Conservation (phyloP, 352 stramenopile genomes). For the Pythium brachiatum region DNA sequence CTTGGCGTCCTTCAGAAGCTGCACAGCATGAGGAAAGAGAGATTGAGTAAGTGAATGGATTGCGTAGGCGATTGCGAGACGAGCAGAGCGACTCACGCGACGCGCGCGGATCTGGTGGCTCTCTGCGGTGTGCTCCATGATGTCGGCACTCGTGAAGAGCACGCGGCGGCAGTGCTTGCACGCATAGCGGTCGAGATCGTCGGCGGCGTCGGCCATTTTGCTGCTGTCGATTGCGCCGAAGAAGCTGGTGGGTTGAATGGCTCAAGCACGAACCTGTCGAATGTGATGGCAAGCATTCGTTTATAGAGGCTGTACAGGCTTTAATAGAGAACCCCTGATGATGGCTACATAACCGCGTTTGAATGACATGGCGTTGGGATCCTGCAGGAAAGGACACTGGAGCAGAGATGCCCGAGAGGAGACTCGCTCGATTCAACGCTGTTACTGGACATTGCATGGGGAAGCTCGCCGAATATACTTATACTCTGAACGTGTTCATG, state of each 20-base stretch:
- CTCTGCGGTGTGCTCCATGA: slow-evolving; percentile 57
- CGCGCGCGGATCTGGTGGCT: slow-evolving; percentile 64
- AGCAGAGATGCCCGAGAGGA: not conserved
- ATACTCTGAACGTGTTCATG: too few species aligned
- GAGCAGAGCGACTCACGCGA: slow-evolving; percentile 25
- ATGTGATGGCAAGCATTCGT: not conserved
- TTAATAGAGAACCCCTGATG: not conserved
- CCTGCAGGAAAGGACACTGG: not conserved
- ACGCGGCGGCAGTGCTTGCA: slow-evolving; percentile 71
- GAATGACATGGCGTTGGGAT: not conserved
- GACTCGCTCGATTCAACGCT: too few species aligned
- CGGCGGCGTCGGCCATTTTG: slow-evolving; percentile 13
- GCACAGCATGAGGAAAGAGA: too few species aligned
- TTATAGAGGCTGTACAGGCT: not conserved
- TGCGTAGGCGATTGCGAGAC: not conserved
- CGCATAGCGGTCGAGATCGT: slow-evolving; percentile 35
- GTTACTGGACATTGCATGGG: too few species aligned
- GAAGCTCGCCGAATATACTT: too few species aligned
- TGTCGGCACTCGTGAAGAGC: slow-evolving; percentile 60
- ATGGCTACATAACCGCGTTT: slow-evolving; percentile 8
- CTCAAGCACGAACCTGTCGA: slow-evolving; percentile 1
- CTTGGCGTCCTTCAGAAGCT: slow-evolving; percentile 75
- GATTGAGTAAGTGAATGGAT: not conserved
- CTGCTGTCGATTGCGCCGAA: not conserved
- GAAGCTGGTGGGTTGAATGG: slow-evolving; percentile 14